Base-by-base conservation (phyloP, 306 rosid species). In the Vachellia pachyceras region DNA sequence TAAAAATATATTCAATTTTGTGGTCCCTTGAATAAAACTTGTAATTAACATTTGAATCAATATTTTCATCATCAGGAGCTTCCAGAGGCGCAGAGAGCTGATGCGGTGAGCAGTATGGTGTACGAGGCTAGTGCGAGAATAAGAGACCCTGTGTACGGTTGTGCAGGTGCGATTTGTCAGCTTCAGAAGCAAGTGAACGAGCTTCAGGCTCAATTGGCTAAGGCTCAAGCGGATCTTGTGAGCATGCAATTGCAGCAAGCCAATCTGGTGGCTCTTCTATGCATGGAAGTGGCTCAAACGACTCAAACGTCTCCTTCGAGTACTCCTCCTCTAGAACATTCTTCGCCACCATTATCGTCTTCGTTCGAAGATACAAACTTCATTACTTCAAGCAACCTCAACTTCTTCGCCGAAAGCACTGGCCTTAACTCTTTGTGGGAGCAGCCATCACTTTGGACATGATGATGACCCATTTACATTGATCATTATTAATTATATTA, bases 91-190 rank as follows among this genome's bases (percentile, higher is more conserved):
- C 97, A 91, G 60, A 90, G 98, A 76, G 94, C 95, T 0, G 97
- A 94, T 82, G 98, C 98, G 47, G 98, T 94, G 77, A 90, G 90
- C 67, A 94, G 98, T 86, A 90, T 94, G 97, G 97, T 94, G 41
- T 94, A 94, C 14, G 97, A 94, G 77, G 98, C 97, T 0, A 77
- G 97, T 64, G 97, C 98, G 39, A 92, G 98, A 74, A 83, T 94
- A 74, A 87, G 98, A 80, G 97, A 94, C 77, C 98, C 98, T 0
- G 94, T 94, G 18, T 94, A 94, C 42, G 98, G 98, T 1, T 90
- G 97, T 77, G 98, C 98, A 0, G 97, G 98, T 18, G 91, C 94
- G 70, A 92, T 94, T 78, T 94, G 97, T 64, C 97, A 91, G 68
- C 95, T 94, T 8, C 98, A 92, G 68, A 91, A 88, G 60, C 98